Conservation (phyloP, 495 filamentous ascomycete species). For the Tuber microsphaerosporum region DNA sequence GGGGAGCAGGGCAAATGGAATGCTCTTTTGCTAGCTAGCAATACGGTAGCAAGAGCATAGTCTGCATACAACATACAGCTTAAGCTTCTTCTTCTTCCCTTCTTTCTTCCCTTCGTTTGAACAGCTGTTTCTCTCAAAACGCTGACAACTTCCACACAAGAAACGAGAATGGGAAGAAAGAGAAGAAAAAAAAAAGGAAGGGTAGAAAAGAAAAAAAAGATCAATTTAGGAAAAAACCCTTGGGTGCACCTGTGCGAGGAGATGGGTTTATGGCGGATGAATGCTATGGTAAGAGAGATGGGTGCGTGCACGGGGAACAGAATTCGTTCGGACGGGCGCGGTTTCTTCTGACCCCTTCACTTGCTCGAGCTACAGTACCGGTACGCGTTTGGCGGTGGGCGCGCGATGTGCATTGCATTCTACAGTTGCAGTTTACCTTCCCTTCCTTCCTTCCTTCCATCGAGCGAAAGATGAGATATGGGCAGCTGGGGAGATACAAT, state of each 20-base stretch:
- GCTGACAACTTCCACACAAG: neutral
- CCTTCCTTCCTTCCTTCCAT: neutral
- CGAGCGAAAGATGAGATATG: conserved; percentile 1
- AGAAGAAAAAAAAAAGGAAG: neutral
- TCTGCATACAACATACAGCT: neutral
- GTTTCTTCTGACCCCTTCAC: neutral
- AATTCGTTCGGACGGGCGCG: neutral
- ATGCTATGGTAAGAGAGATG: neutral
- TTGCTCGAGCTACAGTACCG: neutral
- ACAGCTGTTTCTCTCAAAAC: conserved; percentile 5
- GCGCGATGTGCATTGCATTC: conserved; percentile 5
- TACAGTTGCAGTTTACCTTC: conserved; percentile 4
- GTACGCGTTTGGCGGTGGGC: neutral
- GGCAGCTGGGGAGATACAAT: neutral
- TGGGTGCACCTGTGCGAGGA: neutral
- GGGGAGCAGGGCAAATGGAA: neutral
- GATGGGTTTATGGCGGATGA: neutral
- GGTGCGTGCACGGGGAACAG: neutral
- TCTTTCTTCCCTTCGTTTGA: neutral
- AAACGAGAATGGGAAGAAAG: neutral
- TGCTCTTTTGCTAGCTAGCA: neutral
- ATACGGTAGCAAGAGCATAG: neutral
- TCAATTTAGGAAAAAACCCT: neutral
- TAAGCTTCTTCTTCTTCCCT: neutral
- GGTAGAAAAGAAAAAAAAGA: neutral